phyloP scores from a whole-genome alignment of 371 early-diverging fungal species.

The Phascolomyces articulosus region DNA sequence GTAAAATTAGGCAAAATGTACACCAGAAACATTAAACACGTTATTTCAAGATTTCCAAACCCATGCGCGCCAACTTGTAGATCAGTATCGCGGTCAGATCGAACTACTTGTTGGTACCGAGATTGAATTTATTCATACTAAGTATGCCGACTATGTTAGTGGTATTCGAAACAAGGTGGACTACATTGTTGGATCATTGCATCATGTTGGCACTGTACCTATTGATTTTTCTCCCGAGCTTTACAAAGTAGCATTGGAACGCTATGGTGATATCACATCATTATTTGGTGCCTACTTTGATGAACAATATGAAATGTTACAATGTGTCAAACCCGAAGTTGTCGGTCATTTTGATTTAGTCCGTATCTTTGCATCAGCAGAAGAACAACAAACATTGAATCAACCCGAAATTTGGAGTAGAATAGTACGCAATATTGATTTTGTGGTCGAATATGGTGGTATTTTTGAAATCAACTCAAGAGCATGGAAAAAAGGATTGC shows the following conservation, averaged over 20 bases:
- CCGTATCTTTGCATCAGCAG: slow-evolving; percentile 74
- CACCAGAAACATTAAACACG: slow-evolving; percentile 55
- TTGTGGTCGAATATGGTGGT: slow-evolving; percentile 77
- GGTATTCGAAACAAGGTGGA: slow-evolving; percentile 48
- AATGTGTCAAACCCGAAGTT: slow-evolving; percentile 70
- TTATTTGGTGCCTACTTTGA: slow-evolving; percentile 87
- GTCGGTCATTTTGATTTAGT: slow-evolving; percentile 96
- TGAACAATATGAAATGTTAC: slow-evolving; percentile 79
- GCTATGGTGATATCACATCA: slow-evolving; percentile 14
- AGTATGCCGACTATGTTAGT: slow-evolving; percentile 31
- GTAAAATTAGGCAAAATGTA: slow-evolving; percentile 55
- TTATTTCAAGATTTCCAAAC: slow-evolving; percentile 62
- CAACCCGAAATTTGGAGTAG: slow-evolving; percentile 54
- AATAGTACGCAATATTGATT: slow-evolving; percentile 86
- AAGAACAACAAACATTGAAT: slow-evolving; percentile 19
- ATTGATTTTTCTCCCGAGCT: slow-evolving; percentile 79
- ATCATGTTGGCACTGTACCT: slow-evolving; percentile 82
- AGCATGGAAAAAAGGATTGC: slow-evolving; percentile 90
- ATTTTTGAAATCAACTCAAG: slow-evolving; percentile 93
- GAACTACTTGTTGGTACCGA: slow-evolving; percentile 86
- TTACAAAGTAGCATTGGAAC: slow-evolving; percentile 53
- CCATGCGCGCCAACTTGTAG: slow-evolving; percentile 75
- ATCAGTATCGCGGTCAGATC: slow-evolving; percentile 63
- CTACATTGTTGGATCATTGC: slow-evolving; percentile 94
- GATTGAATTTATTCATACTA: slow-evolving; percentile 79